These are phyloP conservation scores for Elsinoe ampelina DNA, from an alignment of 2,329 filamentous ascomycete species.

Conservation along the genomic window DNA sequence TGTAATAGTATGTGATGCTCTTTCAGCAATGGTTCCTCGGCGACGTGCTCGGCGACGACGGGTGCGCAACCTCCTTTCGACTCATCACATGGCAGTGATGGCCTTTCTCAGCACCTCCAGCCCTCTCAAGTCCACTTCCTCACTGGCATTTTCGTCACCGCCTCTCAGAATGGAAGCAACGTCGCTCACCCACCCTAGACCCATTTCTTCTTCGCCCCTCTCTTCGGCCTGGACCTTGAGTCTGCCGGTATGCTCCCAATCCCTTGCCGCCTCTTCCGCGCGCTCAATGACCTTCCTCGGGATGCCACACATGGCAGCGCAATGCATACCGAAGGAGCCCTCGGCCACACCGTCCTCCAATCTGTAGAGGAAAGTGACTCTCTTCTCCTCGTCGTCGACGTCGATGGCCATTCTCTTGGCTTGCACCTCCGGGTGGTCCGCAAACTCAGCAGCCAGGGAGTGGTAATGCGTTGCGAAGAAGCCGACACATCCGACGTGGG, in stretches of 20 bases:
- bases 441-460: conserved; percentile 83
- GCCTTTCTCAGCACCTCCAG: conserved; percentile 49
- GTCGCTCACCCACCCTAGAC: conserved; percentile 80
- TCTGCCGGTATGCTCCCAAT: conserved; percentile 91
- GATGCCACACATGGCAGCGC: conserved; percentile 96
- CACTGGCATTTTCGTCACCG: conserved; percentile 31
- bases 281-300: conserved; percentile 69
- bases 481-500: conserved; percentile 83
- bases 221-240: conserved; percentile 65
- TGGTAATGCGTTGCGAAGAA: conserved; percentile 99
- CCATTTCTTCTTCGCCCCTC: conserved; percentile 70
- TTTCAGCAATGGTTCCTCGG: not conserved
- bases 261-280: conserved; percentile 77
- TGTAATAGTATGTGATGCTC: not conserved
- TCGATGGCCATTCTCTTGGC: conserved; percentile 89
- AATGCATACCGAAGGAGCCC: conserved; percentile 98
- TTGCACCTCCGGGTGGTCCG: conserved; percentile 75
- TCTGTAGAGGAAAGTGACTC: conserved; percentile 95
- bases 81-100: conserved; percentile 43
- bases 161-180: conserved; percentile 62
- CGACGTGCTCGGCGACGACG: not conserved
- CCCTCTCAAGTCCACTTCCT: conserved; percentile 39
- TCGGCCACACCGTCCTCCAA: conserved; percentile 89
- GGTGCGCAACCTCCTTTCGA: not conserved
- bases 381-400: conserved; percentile 72